phyloP scores from a whole-genome alignment of 768 basidiomycete species.

The Suillus occidentalis region DNA sequence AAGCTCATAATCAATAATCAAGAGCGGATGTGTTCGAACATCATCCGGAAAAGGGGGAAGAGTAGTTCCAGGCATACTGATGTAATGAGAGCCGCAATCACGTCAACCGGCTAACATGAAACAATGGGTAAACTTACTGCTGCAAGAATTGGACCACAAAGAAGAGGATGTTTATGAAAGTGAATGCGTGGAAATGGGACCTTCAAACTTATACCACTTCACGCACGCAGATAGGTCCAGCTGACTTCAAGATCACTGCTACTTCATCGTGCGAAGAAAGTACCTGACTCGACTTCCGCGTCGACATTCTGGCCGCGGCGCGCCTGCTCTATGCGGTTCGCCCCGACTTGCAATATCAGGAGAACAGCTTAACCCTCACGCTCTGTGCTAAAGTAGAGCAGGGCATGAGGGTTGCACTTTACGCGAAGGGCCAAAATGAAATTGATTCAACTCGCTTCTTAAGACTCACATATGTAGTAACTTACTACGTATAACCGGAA shows the following conservation, averaged over 20 bases:
- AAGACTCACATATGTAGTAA: background rate
- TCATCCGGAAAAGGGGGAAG: slow-evolving; percentile 45
- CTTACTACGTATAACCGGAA: background rate
- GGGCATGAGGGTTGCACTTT: background rate
- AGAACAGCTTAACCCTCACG: background rate
- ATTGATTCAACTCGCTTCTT: background rate
- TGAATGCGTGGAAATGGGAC: background rate
- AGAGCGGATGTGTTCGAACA: slow-evolving; percentile 43
- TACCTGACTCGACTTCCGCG: background rate
- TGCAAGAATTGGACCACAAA: background rate
- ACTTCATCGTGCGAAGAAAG: background rate
- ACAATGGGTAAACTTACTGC: background rate
- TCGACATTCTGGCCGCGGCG: background rate
- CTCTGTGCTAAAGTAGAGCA: background rate
- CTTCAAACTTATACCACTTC: background rate
- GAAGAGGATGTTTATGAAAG: background rate
- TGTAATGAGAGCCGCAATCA: background rate
- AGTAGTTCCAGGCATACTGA: slow-evolving; percentile 33
- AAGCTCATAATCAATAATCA: slow-evolving; percentile 45
- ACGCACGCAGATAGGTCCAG: background rate
- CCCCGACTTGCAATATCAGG: background rate
- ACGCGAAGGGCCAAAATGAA: background rate
- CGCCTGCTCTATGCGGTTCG: background rate
- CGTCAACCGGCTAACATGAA: background rate
- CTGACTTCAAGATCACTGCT: background rate